These are phyloP conservation scores for Antrodiella citrinella DNA, from an alignment of 768 basidiomycete genomes.

Conservation along the genomic window DNA sequence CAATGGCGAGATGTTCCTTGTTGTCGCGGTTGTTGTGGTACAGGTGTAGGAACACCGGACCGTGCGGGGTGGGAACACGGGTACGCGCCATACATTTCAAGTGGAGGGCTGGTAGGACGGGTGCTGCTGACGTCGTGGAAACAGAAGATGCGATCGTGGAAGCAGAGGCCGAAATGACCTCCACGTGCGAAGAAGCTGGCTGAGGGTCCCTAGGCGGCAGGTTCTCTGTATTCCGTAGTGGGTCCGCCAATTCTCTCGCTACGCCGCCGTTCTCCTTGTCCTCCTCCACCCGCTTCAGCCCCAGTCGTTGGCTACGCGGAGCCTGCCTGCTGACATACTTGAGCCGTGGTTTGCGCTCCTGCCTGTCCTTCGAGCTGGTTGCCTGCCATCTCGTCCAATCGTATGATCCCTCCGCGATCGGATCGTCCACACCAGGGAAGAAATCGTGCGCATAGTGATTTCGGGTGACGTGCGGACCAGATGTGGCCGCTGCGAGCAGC, in stretches of 20 bases:
- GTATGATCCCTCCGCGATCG: slow-evolving; percentile 42
- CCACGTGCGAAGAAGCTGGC: slow-evolving; percentile 21
- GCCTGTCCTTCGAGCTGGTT: slow-evolving; percentile 29
- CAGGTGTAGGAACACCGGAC: slow-evolving; percentile 85
- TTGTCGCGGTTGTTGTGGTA: slow-evolving; percentile 89
- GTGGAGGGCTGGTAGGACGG: slow-evolving; percentile 27
- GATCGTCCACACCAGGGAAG: slow-evolving; percentile 50
- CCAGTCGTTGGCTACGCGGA: slow-evolving; percentile 56
- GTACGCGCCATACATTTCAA: slow-evolving; percentile 96
- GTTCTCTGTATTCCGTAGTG: slow-evolving; percentile 31
- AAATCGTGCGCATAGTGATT: slow-evolving; percentile 84
- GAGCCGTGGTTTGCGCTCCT: slow-evolving; percentile 36
- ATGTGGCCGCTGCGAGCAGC: slow-evolving; percentile 67
- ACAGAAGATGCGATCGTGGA: slow-evolving; percentile 21
- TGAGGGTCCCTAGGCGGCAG: slow-evolving; percentile 30
- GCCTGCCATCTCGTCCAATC: slow-evolving; percentile 52
- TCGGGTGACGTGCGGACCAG: slow-evolving; percentile 70
- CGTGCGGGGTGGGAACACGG: slow-evolving; percentile 93
- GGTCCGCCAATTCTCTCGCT: slow-evolving; percentile 27
- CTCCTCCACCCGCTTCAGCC: slow-evolving; percentile 21
- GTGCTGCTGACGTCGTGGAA: neutral
- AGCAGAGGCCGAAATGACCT: slow-evolving; percentile 2
- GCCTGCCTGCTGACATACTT: slow-evolving; percentile 70
- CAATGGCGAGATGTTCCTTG: slow-evolving; percentile 95
- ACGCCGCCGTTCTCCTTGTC: slow-evolving; percentile 46